These are phyloP conservation scores for Auxenochlorella protothecoides DNA, from an alignment of 139 green algal species.

Conservation along the genomic window DNA sequence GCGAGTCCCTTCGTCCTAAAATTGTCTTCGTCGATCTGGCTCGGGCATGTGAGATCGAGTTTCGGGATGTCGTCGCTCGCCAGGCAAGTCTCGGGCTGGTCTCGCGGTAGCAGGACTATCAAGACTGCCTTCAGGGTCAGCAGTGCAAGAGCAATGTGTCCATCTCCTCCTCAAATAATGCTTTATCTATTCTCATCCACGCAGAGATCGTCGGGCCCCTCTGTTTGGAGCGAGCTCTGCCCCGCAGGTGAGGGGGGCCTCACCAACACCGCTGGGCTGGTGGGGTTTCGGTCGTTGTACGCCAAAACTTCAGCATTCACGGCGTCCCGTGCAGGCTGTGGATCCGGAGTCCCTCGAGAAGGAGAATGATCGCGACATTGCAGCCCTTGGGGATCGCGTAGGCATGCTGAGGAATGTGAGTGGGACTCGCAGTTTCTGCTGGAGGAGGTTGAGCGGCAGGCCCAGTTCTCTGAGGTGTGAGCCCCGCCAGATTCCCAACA, in stretches of 20 bases:
- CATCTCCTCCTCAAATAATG: too few relatives aligned
- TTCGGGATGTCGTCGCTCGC: too few relatives aligned
- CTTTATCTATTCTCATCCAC: neutral
- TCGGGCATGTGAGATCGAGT: too few relatives aligned
- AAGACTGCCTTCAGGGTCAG: too few relatives aligned
- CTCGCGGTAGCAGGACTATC: too few relatives aligned
- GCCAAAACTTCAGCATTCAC: too few relatives aligned
- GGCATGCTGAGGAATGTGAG: slow-evolving; percentile 24
- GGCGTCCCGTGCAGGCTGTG: slow-evolving; percentile 5
- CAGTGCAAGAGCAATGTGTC: too few relatives aligned
- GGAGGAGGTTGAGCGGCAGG: neutral
- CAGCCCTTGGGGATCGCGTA: slow-evolving; percentile 46
- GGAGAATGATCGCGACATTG: slow-evolving; percentile 56
- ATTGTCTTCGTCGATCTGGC: too few relatives aligned
- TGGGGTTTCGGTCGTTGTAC: too few relatives aligned
- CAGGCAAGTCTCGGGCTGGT: too few relatives aligned
- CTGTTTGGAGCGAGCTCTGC: slow-evolving; percentile 8
- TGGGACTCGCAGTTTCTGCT: neutral
- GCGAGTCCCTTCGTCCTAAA: too few relatives aligned
- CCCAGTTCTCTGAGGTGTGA: neutral
- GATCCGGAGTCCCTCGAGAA: slow-evolving; percentile 58
- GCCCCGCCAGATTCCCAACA: neutral
- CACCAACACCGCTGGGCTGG: too few relatives aligned
- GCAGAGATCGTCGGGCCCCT: slow-evolving; percentile 7
- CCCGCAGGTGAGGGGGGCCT: slow-evolving; percentile 1